Percentiles rank a stretch among this genome's conserved stretches.
phyloP scores from a whole-genome alignment of 2,329 filamentous ascomycete species.

The Pleurostoma richardsiae region DNA sequence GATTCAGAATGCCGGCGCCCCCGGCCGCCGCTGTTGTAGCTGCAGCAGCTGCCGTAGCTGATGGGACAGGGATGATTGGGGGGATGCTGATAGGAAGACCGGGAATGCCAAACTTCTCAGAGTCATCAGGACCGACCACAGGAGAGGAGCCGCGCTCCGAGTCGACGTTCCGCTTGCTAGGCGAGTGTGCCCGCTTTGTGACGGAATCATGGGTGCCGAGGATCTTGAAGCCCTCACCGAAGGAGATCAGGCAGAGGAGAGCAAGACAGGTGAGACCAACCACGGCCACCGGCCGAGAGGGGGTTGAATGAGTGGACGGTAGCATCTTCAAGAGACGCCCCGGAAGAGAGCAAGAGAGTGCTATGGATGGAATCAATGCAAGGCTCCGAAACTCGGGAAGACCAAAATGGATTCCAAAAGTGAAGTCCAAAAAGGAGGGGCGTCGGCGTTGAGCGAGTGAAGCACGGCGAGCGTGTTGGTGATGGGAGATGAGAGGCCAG shows the following conservation, averaged over 20 bases:
- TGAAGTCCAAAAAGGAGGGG: constrained; percentile 8
- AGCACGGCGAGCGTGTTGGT: background rate
- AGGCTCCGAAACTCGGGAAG: constrained; percentile 1
- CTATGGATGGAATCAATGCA: background rate
- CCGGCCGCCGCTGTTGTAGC: background rate
- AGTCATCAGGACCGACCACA: background rate
- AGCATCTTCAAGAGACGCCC: constrained; percentile 4
- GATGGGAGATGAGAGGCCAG: background rate
- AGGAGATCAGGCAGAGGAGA: constrained; percentile 5
- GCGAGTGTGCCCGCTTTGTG: background rate
- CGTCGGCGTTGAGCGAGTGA: background rate
- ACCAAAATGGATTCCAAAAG: constrained; percentile 12
- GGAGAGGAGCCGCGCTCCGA: background rate
- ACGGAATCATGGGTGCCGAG: background rate
- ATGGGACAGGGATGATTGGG: background rate
- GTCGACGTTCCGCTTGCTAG: background rate
- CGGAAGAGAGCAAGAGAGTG: background rate
- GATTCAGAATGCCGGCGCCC: constrained; percentile 3
- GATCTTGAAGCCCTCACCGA: constrained; percentile 4
- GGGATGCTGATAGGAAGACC: background rate
- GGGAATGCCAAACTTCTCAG: constrained; percentile 1
- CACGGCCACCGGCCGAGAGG: constrained; percentile 2
- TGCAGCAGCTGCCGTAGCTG: background rate
- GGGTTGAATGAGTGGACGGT: constrained; percentile 2
- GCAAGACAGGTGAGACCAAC: constrained; percentile 1